Evolutionary conservation across 2,329 filamentous ascomycete species (phyloP), one percentile per base, ranked within the genome.

Genomic region (Phialophora chinensis): DNA sequence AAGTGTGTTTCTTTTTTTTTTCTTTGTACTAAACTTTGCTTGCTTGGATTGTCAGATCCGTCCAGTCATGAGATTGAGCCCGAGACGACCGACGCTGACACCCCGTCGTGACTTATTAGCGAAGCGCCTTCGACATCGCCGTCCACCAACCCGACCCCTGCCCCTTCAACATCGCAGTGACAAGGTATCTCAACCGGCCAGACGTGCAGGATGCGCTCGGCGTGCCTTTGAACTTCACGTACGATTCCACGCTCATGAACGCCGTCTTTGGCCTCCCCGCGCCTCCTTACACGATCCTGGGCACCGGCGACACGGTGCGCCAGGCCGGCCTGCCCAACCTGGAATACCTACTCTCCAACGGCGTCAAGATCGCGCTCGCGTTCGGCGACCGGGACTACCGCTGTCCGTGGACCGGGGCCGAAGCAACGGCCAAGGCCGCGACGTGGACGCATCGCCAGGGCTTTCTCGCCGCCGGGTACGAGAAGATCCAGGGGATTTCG

Each of bases 121-220:
- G 82, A 5, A 84, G 58, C 60, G 84, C 84, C 75, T 88, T 87
- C 74, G 86, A 89, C 67, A 81, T 88, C 35, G 82, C 83, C 0
- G 83, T 85, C 7, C 76, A 80, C 3, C 71, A 79, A 17, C 80
- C 79, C 0, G 85, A 86, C 63, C 82, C 85, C 0, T 87, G 85
- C 66, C 85, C 85, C 0, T 76, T 80, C 0, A 86, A 84, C 74
- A 84, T 83, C 72, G 73, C 81, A 10, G 64, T 65, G 7, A 60
- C 52, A 3, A 85, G 84, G 1, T 90, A 82, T 74, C 79, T 90
- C 47, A 87, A 85, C 72, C 82, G 86, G 67, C 78, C 81, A 3
- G 82, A 84, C 72, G 84, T 88, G 0, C 86, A 88, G 72, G 74
- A 76, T 2, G 85, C 84, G 0, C 80, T 90, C 0, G 88, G 87